These are phyloP conservation scores for Neodidymelliopsis sp. DNA, from an alignment of 2,329 filamentous ascomycete species.

Conservation along the genomic window DNA sequence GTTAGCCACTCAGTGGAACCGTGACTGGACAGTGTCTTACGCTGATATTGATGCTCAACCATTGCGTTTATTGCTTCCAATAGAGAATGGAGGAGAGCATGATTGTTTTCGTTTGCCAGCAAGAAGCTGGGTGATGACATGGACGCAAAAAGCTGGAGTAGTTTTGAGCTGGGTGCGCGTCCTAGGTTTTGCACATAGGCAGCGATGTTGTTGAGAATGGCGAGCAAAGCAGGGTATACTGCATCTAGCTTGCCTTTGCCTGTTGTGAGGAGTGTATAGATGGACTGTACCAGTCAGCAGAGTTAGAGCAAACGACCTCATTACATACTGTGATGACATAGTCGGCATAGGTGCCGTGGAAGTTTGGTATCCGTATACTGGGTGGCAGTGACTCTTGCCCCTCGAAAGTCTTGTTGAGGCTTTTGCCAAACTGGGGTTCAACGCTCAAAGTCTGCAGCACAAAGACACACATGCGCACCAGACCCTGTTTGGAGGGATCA, in stretches of 20 bases:
- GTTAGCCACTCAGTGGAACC: neutral
- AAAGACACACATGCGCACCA: constrained; percentile 98
- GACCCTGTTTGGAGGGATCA: constrained; percentile 85
- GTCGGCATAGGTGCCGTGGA: constrained; percentile 90
- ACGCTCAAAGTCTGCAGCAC: constrained; percentile 93
- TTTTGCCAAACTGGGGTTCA: constrained; percentile 87
- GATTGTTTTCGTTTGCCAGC: constrained; percentile 90
- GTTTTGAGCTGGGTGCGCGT: constrained; percentile 75
- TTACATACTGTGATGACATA: constrained; percentile 82
- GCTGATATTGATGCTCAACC: constrained; percentile 84
- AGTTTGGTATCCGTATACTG: constrained; percentile 81
- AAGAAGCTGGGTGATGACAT: constrained; percentile 95
- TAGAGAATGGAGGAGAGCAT: constrained; percentile 78
- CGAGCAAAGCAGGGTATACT: constrained; percentile 89
- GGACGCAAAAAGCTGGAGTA: constrained; percentile 86
- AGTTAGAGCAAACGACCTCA: neutral
- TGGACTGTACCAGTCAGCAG: constrained; percentile 66
- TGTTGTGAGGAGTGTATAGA: constrained; percentile 88
- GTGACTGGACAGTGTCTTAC: too few relatives aligned
- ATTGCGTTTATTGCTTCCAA: constrained; percentile 90
- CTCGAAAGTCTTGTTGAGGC: constrained; percentile 87
- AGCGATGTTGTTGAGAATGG: constrained; percentile 92
- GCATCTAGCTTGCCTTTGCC: constrained; percentile 90
- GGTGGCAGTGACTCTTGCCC: constrained; percentile 86
- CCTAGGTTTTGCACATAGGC: constrained; percentile 83